Evolutionary conservation across 768 basidiomycete species (phyloP), one percentile per base, ranked within the genome.

Genomic region (Auriscalpium microsporum): DNA sequence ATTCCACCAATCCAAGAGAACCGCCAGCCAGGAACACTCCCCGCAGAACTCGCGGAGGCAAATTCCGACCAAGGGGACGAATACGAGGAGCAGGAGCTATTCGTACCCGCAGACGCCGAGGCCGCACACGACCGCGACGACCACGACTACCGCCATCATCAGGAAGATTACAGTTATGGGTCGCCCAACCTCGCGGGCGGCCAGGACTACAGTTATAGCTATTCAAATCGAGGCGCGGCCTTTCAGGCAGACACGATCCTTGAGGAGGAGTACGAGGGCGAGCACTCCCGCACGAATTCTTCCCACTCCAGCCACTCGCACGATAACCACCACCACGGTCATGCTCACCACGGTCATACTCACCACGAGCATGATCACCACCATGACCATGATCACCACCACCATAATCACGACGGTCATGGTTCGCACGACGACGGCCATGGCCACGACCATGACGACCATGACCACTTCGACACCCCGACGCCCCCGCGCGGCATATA

Each of bases 1-100:
- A 95, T 98, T 59, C 94, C 94, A 6, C 81, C 86, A 37, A 83
- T 88, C 45, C 77, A 84, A 10, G 72, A 75, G 34, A 82, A 84
- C 57, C 79, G 76, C 45, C 63, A 77, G 51, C 78, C 81, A 7
- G 82, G 81, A 40, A 71, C 77, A 50, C 71, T 76, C n/a, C 84
- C 84, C 8, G 70, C 75, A 19, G 82, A 82, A 64, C 70, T 84
- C 10, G 74, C 71, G 17, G 77, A 79, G 54, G 64, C 69, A 47
- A 67, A 7, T 7, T 2, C 28, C 28, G 28, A 28, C 28, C 28
- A 28, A 28, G 2, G 67, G 28, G 72, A 75, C 36, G 81, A 81
- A 58, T 79, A 76, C 56, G 83, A 86, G 60, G 79, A 81, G 46
- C 82, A 82, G 57, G 75, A 81, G 45, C 72, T 88, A 33, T 90